A percentile compares a stretch with the other conserved stretches of the same genome.
Evolutionary conservation across 176 grass and related monocot species (phyloP).

Genomic region (Ampelocalamus luodianensis): DNA sequence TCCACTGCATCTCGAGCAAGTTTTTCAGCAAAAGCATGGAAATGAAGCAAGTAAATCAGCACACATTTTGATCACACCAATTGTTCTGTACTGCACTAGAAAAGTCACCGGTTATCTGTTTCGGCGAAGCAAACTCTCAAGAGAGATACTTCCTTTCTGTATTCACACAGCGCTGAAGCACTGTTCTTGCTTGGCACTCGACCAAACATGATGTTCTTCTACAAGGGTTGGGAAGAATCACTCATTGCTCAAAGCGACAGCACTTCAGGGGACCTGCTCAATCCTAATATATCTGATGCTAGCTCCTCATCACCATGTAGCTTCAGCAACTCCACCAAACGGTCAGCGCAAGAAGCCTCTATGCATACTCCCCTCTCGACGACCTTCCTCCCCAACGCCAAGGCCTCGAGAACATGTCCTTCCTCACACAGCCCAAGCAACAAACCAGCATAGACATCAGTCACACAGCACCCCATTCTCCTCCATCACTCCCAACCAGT

Average conservation of each 20-base stretch:
- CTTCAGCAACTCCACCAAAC: constrained; percentile 56
- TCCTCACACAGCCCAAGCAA: constrained; percentile 61
- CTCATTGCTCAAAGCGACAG: not conserved
- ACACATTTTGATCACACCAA: not conserved
- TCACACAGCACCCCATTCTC: constrained; percentile 62
- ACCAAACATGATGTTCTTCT: constrained; percentile 9
- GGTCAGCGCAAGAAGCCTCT: constrained; percentile 51
- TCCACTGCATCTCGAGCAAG: not conserved
- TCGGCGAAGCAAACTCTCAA: not conserved
- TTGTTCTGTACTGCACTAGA: not conserved
- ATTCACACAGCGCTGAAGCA: not conserved
- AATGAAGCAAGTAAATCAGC: constrained; percentile 13
- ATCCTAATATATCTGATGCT: constrained; percentile 48
- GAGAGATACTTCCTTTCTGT: not conserved
- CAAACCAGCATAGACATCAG: constrained; percentile 58
- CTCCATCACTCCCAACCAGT: constrained; percentile 59
- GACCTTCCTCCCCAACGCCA: constrained; percentile 47
- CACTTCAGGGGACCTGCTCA: constrained; percentile 37
- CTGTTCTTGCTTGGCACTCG: not conserved
- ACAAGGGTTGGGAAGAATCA: not conserved
- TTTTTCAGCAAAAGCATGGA: constrained; percentile 20
- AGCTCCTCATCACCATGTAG: constrained; percentile 58
- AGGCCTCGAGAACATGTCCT: constrained; percentile 51
- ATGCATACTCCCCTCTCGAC: constrained; percentile 50
- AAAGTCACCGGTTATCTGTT: not conserved